A percentile compares a stretch with the other conserved stretches of the same genome.
phyloP scores from a whole-genome alignment of 176 grass and related monocot species.

The Rhynchospora tenuis region DNA sequence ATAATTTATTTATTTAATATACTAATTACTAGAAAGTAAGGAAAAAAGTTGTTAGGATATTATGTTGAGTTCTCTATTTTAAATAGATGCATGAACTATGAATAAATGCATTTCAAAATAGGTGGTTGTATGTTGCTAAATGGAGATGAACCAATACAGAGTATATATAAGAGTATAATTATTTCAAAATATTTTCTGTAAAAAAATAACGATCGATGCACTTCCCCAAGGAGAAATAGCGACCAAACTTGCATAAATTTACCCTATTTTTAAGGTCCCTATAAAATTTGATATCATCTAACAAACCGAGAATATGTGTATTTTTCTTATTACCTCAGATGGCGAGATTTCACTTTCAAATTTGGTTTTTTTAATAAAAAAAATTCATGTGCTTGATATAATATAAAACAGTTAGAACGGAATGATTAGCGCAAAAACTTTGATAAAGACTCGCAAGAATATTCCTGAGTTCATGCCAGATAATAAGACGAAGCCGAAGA shows the following conservation, averaged over 20 bases:
- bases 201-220: not conserved
- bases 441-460: not conserved
- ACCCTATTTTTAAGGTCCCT: not conserved
- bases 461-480: not conserved
- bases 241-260: not conserved
- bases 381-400: not conserved
- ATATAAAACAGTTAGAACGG: not conserved
- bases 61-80: not conserved
- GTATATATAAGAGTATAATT: not conserved
- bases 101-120: not conserved
- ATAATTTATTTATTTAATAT: not conserved
- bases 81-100: not conserved
- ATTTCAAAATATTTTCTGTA: not conserved
- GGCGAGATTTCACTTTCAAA: not conserved
- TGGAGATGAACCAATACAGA: not conserved
- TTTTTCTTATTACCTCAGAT: not conserved
- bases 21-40: not conserved
- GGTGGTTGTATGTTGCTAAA: too few species aligned
- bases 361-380: not conserved
- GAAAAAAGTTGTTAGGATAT: not conserved
- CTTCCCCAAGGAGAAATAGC: not conserved
- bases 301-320: not conserved
- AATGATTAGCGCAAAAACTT: not conserved
- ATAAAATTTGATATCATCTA: too few species aligned
- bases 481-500: not conserved